Evolutionary conservation across 768 basidiomycete genomes (phyloP), one percentile per base, ranked within the genome.

Genomic region (Suillus placidus): DNA sequence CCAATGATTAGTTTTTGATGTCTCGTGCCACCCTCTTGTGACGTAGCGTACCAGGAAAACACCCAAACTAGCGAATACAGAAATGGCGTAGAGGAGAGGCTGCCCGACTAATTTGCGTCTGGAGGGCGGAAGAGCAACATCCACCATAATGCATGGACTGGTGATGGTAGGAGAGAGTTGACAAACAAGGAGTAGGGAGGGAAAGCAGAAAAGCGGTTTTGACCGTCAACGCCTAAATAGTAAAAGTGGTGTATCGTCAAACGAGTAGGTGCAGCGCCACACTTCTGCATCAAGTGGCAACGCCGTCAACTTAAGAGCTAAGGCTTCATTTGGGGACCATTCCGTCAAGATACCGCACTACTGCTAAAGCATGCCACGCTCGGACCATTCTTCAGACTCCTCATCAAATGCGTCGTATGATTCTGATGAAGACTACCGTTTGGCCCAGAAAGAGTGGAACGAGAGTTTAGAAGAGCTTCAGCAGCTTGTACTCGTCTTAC

Each of bases 401-500:
- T 66, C 64, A 37, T 68, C 85, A 10, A 74, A 80, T 61, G 79
- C 80, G 23, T 87, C 85, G 40, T 87, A 85, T 74, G 87, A 88
- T 74, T 73, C 70, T 35, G 86, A 88, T 68, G 91, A 92, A 65
- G 92, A 94, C 71, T 87, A 86, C 70, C 86, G 82, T 47, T 80
- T 90, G 56, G 91, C 92, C 3, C 92, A 95, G 77, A 85, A 91
- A 74, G 95, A 97, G 80, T 97, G 95, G 95, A 90, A 95, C 71
- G 95, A 97, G 77, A 93, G 91, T 72, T 72, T 97, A 60, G 80
- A 88, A 66, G 94, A 97, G 75, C 83, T 97, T 54, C 89, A 92
- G 73, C 86, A 94, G 74, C 85, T 97, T 23, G 78, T 93, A 61
- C 85, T 91, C 43, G 82, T 94, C 64, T 89, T 96, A 32, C 80